Evolutionary conservation across 495 filamentous ascomycete genomes (phyloP).

Genomic region (Daldinia childiae): DNA sequence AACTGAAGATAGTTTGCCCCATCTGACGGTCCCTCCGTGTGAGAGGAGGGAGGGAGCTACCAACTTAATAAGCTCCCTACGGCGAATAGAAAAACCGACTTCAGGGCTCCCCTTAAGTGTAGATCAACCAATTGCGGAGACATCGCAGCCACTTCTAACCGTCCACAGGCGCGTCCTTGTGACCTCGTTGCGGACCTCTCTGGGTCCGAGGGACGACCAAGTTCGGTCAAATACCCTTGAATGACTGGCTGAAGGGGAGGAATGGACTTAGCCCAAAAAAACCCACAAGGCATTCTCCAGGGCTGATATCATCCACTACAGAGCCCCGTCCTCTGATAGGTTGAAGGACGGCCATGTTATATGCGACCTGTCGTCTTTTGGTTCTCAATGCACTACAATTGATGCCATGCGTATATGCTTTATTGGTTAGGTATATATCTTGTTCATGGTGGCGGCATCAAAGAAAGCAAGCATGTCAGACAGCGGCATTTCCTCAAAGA

Average conservation of each 20-base stretch:
- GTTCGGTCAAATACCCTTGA: conserved; percentile 22
- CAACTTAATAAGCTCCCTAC: not conserved
- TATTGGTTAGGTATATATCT: conserved; percentile 31
- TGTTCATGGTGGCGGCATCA: conserved; percentile 21
- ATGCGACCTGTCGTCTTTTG: conserved; percentile 33
- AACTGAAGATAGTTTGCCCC: conserved; percentile 1
- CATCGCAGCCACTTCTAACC: conserved; percentile 17
- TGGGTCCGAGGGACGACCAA: conserved; percentile 25
- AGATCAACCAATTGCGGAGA: conserved; percentile 13
- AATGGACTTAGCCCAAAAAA: conserved; percentile 18
- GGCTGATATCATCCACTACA: conserved; percentile 28
- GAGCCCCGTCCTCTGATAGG: conserved; percentile 28
- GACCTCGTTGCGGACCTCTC: conserved; percentile 26
- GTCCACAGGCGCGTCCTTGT: conserved; percentile 25
- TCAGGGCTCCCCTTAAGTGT: conserved; percentile 5
- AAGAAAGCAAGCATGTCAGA: conserved; percentile 36
- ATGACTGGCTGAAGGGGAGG: conserved; percentile 17
- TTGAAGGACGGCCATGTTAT: conserved; percentile 21
- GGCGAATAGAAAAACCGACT: not conserved
- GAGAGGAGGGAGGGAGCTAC: conserved; percentile 1
- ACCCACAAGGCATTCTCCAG: conserved; percentile 27
- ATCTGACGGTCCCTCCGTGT: not conserved
- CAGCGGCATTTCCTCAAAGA: conserved; percentile 17
- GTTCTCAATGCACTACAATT: conserved; percentile 34
- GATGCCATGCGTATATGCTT: conserved; percentile 38